Percentiles rank a stretch among this genome's conserved stretches.
These are phyloP conservation scores for Malassezia sympodialis DNA, from an alignment of 1,284 basidiomycete genomes.

Conservation along the genomic window DNA sequence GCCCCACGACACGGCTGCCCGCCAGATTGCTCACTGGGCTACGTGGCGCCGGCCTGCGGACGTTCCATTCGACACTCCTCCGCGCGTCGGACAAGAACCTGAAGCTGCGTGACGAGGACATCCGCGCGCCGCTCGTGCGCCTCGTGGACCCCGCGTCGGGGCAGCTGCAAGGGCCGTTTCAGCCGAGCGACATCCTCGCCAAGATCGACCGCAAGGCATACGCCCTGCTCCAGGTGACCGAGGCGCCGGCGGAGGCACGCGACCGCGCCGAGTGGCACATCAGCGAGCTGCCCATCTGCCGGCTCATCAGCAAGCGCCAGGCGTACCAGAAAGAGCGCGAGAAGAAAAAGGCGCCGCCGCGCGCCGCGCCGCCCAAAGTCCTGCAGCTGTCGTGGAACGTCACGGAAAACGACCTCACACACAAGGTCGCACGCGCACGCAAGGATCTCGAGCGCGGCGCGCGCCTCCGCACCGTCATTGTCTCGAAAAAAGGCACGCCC, in stretches of 20 bases:
- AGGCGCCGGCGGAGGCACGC: slow-evolving; percentile 7
- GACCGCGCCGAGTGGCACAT: slow-evolving; percentile 3
- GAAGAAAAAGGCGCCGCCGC: slow-evolving; percentile 10
- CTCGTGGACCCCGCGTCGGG: slow-evolving; percentile 35
- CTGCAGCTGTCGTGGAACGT: slow-evolving; percentile 35
- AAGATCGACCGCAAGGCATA: slow-evolving; percentile 31
- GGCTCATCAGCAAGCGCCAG: slow-evolving; percentile 49
- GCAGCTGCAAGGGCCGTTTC: slow-evolving; percentile 27
- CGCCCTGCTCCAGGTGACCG: slow-evolving; percentile 30
- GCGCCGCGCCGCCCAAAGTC: slow-evolving; percentile 20
- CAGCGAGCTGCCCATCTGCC: slow-evolving; percentile 43
- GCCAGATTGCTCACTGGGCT: slow-evolving; percentile 37
- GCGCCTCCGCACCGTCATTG: slow-evolving; percentile 10
- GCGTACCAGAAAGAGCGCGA: slow-evolving; percentile 33
- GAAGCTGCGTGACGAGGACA: slow-evolving; percentile 20
- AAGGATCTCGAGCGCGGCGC: slow-evolving; percentile 22
- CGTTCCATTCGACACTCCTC: slow-evolving; percentile 1
- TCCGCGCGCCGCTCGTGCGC: slow-evolving; percentile 20
- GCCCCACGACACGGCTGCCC: slow-evolving; percentile 31
- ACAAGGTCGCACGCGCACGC: slow-evolving; percentile 27
- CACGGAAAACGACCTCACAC: slow-evolving; percentile 27
- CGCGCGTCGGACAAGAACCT: slow-evolving; percentile 2
- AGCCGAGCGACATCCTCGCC: slow-evolving; percentile 23
- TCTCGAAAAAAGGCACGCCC: slow-evolving; percentile 17
- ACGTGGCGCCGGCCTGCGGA: slow-evolving; percentile 25